These are phyloP conservation scores for Poa pratensis DNA, from an alignment of 176 grass and related monocot species.

Conservation along the genomic window DNA sequence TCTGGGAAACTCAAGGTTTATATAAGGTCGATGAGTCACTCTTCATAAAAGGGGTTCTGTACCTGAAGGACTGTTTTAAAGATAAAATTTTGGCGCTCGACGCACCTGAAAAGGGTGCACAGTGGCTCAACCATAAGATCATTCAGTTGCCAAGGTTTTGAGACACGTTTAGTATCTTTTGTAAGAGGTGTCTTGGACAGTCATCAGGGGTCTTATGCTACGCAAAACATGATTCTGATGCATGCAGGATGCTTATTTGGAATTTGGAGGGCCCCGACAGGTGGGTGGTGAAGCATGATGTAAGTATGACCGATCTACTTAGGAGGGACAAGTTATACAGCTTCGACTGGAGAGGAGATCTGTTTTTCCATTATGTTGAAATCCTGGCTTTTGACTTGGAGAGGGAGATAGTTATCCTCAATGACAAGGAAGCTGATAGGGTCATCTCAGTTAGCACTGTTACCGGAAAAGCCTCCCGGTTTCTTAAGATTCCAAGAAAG, in stretches of 20 bases:
- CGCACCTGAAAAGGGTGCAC: neutral
- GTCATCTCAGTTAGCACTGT: slow-evolving; percentile 22
- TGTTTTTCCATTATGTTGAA: slow-evolving; percentile 10
- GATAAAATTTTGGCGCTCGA: too few relatives aligned
- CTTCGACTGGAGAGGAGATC: neutral
- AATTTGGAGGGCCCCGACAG: neutral
- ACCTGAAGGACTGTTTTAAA: too few relatives aligned
- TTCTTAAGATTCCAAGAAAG: neutral
- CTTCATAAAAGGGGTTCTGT: too few relatives aligned
- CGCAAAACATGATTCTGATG: neutral
- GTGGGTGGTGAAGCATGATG: slow-evolving; percentile 31
- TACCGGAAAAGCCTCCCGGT: neutral
- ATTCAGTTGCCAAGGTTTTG: neutral
- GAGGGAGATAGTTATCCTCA: neutral
- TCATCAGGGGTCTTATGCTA: slow-evolving; percentile 35
- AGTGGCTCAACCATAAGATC: neutral
- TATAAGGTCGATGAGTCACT: too few relatives aligned
- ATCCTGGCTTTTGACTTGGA: slow-evolving; percentile 19
- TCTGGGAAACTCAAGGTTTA: too few relatives aligned
- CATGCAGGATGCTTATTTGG: slow-evolving; percentile 10
- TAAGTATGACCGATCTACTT: slow-evolving; percentile 9
- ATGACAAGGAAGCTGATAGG: neutral
- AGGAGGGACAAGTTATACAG: neutral
- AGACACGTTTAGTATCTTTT: too few relatives aligned
- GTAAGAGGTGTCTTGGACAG: neutral